phyloP scores from a whole-genome alignment of 345 rosid genomes.

The Eucalyptus pauciflora region DNA sequence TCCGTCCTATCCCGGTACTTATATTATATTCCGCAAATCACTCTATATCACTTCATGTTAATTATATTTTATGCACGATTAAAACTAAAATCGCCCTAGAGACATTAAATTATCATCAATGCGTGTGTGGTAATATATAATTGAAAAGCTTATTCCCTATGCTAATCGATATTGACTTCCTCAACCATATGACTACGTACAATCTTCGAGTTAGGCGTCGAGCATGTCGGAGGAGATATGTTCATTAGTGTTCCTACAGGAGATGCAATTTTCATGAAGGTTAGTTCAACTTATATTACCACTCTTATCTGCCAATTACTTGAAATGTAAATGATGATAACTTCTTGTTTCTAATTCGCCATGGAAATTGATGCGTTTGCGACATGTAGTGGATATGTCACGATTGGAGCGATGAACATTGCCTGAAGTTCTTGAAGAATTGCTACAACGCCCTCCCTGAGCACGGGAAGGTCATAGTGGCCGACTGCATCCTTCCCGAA shows the following conservation, averaged over 20 bases:
- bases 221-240: conserved; percentile 6
- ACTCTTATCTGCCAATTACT: neutral
- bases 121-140: neutral
- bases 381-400: neutral
- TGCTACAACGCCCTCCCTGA: neutral
- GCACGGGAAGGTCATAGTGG: neutral
- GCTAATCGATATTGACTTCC: neutral
- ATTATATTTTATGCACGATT: neutral
- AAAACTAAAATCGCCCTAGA: neutral
- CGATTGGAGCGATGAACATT: neutral
- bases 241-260: neutral
- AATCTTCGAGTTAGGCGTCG: neutral
- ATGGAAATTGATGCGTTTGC: neutral
- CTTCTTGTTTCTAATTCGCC: neutral
- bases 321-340: neutral
- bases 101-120: neutral
- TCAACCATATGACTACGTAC: neutral
- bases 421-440: neutral
- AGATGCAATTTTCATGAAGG: conserved; percentile 11
- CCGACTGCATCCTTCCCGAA: neutral
- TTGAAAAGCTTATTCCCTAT: neutral
- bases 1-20: neutral
- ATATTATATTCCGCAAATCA: neutral
- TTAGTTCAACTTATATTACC: neutral
- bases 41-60: neutral